A percentile compares a stretch with the other conserved stretches of the same genome.
phyloP scores from a whole-genome alignment of 345 rosid species.

The Acer negundo region DNA sequence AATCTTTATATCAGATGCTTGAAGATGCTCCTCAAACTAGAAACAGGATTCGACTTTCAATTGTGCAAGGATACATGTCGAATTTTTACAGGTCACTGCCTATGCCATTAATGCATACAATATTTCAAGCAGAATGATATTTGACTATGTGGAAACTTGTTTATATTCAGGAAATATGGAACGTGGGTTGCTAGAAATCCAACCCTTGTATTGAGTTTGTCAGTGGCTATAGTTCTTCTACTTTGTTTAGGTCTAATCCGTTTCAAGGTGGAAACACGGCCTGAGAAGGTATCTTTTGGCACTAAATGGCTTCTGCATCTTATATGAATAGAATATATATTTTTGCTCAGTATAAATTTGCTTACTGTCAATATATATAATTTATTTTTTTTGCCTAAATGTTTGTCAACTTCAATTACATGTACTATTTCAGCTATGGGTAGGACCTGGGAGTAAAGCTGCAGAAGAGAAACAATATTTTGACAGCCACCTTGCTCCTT shows the following conservation, averaged over 20 bases:
- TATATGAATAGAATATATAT: slow-evolving; percentile 4
- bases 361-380: not conserved
- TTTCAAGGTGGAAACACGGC: slow-evolving; percentile 96
- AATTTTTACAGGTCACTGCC: slow-evolving; percentile 72
- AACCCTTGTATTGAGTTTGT: slow-evolving; percentile 58
- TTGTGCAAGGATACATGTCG: slow-evolving; percentile 89
- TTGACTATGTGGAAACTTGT: slow-evolving; percentile 14
- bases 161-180: slow-evolving; percentile 78
- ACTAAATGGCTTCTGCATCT: not conserved
- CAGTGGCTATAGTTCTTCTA: slow-evolving; percentile 65
- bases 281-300: slow-evolving; percentile 71
- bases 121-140: slow-evolving; percentile 13
- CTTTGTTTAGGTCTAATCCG: slow-evolving; percentile 87
- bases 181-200: slow-evolving; percentile 95
- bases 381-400: not conserved
- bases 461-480: slow-evolving; percentile 89
- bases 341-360: not conserved
- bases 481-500: slow-evolving; percentile 88
- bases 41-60: slow-evolving; percentile 65
- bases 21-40: slow-evolving; percentile 70
- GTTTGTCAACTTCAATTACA: slow-evolving; percentile 16
- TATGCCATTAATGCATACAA: slow-evolving; percentile 18
- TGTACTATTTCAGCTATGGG: slow-evolving; percentile 83
- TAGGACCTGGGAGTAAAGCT: slow-evolving; percentile 93
- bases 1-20: slow-evolving; percentile 48